Conservation (phyloP, 768 basidiomycete genomes). For the Hypsizygus marmoreus region DNA sequence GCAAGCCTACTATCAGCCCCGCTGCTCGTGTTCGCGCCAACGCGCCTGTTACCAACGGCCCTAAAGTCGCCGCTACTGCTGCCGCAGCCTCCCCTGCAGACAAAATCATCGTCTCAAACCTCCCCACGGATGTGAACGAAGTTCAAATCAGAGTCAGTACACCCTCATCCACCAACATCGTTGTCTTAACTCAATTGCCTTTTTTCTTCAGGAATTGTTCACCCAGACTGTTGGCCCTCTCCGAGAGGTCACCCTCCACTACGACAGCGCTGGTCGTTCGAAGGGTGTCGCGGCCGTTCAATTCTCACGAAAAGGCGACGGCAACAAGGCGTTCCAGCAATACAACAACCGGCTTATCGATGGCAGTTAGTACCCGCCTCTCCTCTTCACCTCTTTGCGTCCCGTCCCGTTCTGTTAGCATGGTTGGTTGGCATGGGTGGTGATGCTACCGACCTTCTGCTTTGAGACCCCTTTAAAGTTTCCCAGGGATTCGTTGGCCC, state of each 20-base stretch:
- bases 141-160: slow-evolving; percentile 82
- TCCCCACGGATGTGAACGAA: slow-evolving; percentile 93
- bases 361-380: slow-evolving; percentile 97
- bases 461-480: slow-evolving; percentile 35
- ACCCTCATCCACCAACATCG: neutral
- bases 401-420: slow-evolving; percentile 35
- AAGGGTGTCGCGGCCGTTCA: slow-evolving; percentile 89
- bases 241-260: slow-evolving; percentile 80
- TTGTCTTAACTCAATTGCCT: slow-evolving; percentile 1
- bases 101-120: slow-evolving; percentile 96
- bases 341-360: slow-evolving; percentile 99
- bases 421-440: slow-evolving; percentile 25
- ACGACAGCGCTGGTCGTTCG: slow-evolving; percentile 82
- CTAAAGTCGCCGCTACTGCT: slow-evolving; percentile 35
- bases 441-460: slow-evolving; percentile 23
- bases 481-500: slow-evolving; percentile 43
- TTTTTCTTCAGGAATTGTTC: slow-evolving; percentile 80
- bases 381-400: slow-evolving; percentile 43
- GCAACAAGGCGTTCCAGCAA: slow-evolving; percentile 85
- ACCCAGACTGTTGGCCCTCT: slow-evolving; percentile 86
- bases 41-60: slow-evolving; percentile 44
- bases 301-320: slow-evolving; percentile 87
- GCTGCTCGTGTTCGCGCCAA: slow-evolving; percentile 53
- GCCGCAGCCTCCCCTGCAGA: slow-evolving; percentile 56
- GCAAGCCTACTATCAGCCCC: slow-evolving; percentile 49